Base-by-base conservation (phyloP, 1,139 yeast genomes). In the Yamadazyma diddensiae region DNA sequence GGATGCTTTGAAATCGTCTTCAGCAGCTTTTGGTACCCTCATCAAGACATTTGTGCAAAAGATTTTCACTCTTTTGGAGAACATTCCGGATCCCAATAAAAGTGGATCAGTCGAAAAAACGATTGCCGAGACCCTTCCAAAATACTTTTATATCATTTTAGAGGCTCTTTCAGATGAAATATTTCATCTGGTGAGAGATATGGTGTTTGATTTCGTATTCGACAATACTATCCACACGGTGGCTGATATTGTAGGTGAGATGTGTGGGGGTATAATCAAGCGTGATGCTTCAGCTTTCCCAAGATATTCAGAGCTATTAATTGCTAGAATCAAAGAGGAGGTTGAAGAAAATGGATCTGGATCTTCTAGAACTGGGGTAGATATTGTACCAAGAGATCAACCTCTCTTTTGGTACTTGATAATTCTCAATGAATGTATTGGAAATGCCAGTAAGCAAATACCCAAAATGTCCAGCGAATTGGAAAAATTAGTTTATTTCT, bases 321-420 rank as follows among this genome's bases (percentile, higher is more conserved):
- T 72, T 31, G 67, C 66, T 2, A 72, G 71, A 37, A 79, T 90
- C 21, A 65, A 67, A 30, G 78, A 74, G 18, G 96, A 92, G 50
- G 69, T 92, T 15, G 67, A 66, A n/a, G 90, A 82, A 46, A 85
- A 90, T 44, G 85, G 81, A 7, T 97, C 97, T 0, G 97, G 97
- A 2, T 63, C 76, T 1, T 64, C 81, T 0, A 73, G 96, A 50
- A 76, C 79, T 13, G 82, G 84, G 1, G 68, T 74, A 3, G 88
- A 82, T 28, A 68, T 84, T 20, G 68, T 80, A 15, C 87, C 87
- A 10, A 70, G 90, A 31, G 98, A 92, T 55, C 82, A 83, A 28
- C 76, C 82, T 9, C 62, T 92, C 11, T 77, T 79, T 25, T 79
- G 96, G 79, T 77, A 83, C 50, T 56, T 87, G 29, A 71, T 80